Base-by-base conservation (phyloP, 2,329 filamentous ascomycete species). In the Triangularia verruculosa region DNA sequence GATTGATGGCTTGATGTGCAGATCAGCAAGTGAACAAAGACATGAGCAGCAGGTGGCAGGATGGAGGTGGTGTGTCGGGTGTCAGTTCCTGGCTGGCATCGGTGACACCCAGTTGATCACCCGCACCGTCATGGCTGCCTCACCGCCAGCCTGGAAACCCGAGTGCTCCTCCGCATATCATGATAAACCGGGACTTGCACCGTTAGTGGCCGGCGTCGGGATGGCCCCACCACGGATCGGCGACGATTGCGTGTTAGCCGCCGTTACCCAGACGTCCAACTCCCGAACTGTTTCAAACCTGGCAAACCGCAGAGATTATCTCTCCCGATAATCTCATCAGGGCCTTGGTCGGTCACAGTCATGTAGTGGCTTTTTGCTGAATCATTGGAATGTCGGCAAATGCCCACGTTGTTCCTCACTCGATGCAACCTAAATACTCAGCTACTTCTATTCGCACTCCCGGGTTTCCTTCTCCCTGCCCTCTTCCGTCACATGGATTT, bases 181-280 rank as follows among this genome's bases (percentile, higher is more conserved):
- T 34, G 59, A 28, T 43, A 22, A 34, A 30, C 17, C 27, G 8
- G 9, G 27, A 39, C 51, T 55, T 27, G 43, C 13, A 17, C 28
- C 60, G 54, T 54, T 17, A 54, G 58, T 65, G 64, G 59, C 53
- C 56, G 61, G 63, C 57, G 12, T 15, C 20, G 5, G 55, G 57
- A 57, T 53, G 51, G 28, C 59, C 59, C 64, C 61, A 61, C 62
- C 13, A 53, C 58, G 39, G 66, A 65, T 64, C 64, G 63, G 64
- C 61, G 63, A 43, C 34, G 39, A 57, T 57, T 57, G 64, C 61
- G 61, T 61, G 55, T 63, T 65, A 68, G 59, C 34, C 64, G 64
- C 62, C 61, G 62, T 63, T 64, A 32, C 61, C 58, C 52, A 47
- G 55, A 47, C 39, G 20, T 17, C 51, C 30, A 47, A 57, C 51